These are phyloP conservation scores for Ocimum tenuiflorum DNA, from an alignment of 257 asterid species.

Conservation along the genomic window DNA sequence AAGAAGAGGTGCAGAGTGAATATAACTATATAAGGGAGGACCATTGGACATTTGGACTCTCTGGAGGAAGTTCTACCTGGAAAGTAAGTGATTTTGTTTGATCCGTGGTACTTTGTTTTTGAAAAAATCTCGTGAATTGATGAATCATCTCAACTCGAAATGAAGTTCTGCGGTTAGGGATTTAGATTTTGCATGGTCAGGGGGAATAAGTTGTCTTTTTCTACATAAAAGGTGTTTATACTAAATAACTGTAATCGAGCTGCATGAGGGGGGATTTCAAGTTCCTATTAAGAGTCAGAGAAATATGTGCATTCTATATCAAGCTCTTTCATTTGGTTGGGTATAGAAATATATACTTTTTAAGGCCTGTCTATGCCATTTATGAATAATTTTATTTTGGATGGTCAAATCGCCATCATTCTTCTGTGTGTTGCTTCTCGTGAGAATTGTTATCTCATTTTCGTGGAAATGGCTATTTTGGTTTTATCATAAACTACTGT, in stretches of 20 bases:
- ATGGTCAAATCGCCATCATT: neutral
- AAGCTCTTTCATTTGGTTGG: neutral
- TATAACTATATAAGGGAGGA: conserved; percentile 37
- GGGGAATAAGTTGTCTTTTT: neutral
- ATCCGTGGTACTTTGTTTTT: too few relatives aligned
- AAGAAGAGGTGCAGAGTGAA: conserved; percentile 46
- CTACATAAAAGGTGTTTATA: neutral
- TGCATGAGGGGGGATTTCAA: neutral
- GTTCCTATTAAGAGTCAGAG: neutral
- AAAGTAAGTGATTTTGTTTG: conserved; percentile 26
- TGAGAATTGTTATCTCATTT: neutral
- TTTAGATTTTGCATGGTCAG: neutral
- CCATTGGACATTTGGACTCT: conserved; percentile 39
- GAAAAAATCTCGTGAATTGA: neutral
- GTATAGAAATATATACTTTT: neutral
- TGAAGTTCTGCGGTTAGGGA: conserved; percentile 11
- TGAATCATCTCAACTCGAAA: neutral
- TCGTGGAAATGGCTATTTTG: neutral
- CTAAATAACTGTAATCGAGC: neutral
- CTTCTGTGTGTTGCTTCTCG: neutral
- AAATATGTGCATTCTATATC: neutral
- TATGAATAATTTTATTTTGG: neutral
- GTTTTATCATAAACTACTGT: too few relatives aligned
- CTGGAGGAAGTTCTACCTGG: conserved; percentile 48
- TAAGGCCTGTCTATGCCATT: too few relatives aligned